Evolutionary conservation across 345 rosid species (phyloP).

Genomic region (Iberis pinnata): DNA sequence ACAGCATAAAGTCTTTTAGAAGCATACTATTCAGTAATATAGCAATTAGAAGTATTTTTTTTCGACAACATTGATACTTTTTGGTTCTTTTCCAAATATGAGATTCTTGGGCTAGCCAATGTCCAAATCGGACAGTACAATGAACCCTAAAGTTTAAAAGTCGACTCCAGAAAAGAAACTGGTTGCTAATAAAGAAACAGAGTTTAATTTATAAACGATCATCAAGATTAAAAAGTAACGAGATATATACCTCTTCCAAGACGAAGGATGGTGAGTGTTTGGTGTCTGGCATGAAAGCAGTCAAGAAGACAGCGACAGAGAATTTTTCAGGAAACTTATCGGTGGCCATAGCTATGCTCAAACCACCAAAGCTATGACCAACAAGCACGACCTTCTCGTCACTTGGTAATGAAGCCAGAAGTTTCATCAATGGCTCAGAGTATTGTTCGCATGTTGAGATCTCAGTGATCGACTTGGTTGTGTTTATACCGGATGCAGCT

Average conservation of each 20-base stretch:
- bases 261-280: slow-evolving; percentile 21
- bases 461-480: slow-evolving; percentile 34
- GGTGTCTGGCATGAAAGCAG: slow-evolving; percentile 33
- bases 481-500: slow-evolving; percentile 44
- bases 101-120: too few species aligned
- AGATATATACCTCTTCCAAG: not conserved
- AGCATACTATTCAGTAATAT: too few species aligned
- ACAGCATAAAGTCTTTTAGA: too few species aligned
- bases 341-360: slow-evolving; percentile 38
- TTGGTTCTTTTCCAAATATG: not conserved
- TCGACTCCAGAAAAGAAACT: too few species aligned
- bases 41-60: not conserved
- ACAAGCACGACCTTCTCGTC: slow-evolving; percentile 48
- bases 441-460: slow-evolving; percentile 37
- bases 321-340: slow-evolving; percentile 31
- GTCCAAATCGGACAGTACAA: too few species aligned
- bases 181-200: too few species aligned
- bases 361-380: slow-evolving; percentile 68
- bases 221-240: not conserved
- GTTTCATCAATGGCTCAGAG: slow-evolving; percentile 41
- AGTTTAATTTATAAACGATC: too few species aligned
- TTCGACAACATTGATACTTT: too few species aligned
- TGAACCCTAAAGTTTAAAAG: too few species aligned
- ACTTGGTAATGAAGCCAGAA: slow-evolving; percentile 29
- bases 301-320: slow-evolving; percentile 18